phyloP scores from a whole-genome alignment of 108 stramenopile species.

The Cyclotella baltica region DNA sequence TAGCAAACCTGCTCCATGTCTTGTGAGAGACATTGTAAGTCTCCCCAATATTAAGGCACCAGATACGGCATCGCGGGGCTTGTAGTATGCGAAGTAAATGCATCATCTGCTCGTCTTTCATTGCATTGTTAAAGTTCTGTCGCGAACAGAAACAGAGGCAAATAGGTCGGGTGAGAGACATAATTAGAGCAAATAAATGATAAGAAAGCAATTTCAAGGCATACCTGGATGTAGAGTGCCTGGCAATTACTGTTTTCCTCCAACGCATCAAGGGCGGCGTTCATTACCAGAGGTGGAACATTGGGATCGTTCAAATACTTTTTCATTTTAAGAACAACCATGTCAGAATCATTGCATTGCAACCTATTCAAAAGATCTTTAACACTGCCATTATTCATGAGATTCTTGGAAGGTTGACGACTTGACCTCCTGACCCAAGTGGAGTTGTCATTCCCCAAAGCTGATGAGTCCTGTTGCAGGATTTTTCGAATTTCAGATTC shows the following conservation, averaged over 20 bases:
- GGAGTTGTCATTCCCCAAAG: constrained; percentile 36
- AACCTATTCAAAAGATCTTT: constrained; percentile 77
- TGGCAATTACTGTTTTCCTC: constrained; percentile 92
- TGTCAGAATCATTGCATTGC: constrained; percentile 76
- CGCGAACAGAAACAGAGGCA: background rate
- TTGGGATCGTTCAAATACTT: constrained; percentile 88
- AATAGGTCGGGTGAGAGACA: background rate
- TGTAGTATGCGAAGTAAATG: constrained; percentile 85
- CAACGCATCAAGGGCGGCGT: constrained; percentile 87
- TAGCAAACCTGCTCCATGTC: constrained; percentile 88
- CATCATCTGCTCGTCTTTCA: constrained; percentile 87
- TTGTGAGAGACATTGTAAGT: constrained; percentile 83
- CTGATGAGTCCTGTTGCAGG: constrained; percentile 43
- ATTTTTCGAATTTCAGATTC: constrained; percentile 51
- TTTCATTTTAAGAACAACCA: constrained; percentile 94
- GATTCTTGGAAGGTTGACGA: constrained; percentile 77
- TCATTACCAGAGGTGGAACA: constrained; percentile 80
- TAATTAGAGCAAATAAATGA: background rate
- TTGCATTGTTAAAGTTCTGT: constrained; percentile 90
- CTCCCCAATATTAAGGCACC: constrained; percentile 95
- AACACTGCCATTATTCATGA: constrained; percentile 67
- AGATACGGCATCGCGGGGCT: constrained; percentile 80
- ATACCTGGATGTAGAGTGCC: constrained; percentile 92
- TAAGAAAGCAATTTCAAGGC: constrained; percentile 10
- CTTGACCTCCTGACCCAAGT: constrained; percentile 84